Evolutionary conservation across 371 early-diverging fungal species (phyloP), one percentile per base, ranked within the genome.

Genomic region (Rhizopus arrhizus): DNA sequence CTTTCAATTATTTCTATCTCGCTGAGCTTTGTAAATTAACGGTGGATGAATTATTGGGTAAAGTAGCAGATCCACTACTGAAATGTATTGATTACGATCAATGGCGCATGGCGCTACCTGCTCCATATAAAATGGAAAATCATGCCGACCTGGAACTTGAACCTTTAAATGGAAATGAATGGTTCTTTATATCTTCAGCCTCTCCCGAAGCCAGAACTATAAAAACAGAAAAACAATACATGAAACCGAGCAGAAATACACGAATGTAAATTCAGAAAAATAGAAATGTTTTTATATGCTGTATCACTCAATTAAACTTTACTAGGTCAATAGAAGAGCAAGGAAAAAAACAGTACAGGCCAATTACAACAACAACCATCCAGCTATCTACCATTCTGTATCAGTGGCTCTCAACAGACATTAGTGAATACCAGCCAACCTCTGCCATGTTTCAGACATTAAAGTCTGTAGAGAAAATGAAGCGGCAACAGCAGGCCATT

Each of bases 401-500:
- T 35, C 36, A 53, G 33, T 64, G 64, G 64, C 22, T 64, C 12
- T 64, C 64, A 2, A 58, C 54, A n/a, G 47, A 58, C 28, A 12
- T 53, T 28, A 15, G 15, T 29, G 40, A 53, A 31, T 34, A 46
- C 2, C 28, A 38, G n/a, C 38, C 61, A 8, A 12, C 5, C 29
- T 29, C 48, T 1, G 8, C 28, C 29, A 48, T 51, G 29, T 41
- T n/a, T 13, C 22, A 55, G 22, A 55, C 38, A 13, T 28, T 60
- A 47, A 36, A 45, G 16, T 31, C 45, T 43, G 54, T 55, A 13
- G 33, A 36, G 13, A 40, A 65, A 64, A 56, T 61, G 32, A 57
- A 54, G 57, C 53, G 59, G 56, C 75, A 78, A 52, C 78, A 78
- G 59, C 72, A 73, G 45, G 78, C 78, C 1, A 78, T 78, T 38